Conservation (phyloP, 768 basidiomycete species). For the Boletellus ananiceps region DNA sequence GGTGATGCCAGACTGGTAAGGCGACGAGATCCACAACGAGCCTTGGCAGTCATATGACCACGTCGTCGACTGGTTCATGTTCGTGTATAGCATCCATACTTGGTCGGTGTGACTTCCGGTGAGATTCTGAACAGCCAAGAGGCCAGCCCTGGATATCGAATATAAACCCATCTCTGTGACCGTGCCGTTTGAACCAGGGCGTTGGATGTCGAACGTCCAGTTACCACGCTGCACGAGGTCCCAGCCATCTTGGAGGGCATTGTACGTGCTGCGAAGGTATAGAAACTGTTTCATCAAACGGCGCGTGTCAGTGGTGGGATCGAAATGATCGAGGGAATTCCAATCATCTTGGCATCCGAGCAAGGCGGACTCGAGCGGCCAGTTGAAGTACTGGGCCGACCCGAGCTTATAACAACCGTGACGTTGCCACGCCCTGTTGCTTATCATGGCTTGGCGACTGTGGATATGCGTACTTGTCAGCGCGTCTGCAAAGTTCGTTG, state of each 20-base stretch:
- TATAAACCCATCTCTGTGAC: constrained; percentile 84
- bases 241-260: constrained; percentile 80
- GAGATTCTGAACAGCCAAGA: constrained; percentile 56
- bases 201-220: constrained; percentile 74
- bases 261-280: constrained; percentile 63
- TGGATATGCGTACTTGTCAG: constrained; percentile 1
- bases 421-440: constrained; percentile 81
- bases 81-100: constrained; percentile 83
- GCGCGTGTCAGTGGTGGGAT: constrained; percentile 76
- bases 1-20: constrained; percentile 54
- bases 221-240: constrained; percentile 80
- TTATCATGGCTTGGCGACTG: constrained; percentile 90
- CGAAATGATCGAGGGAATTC: constrained; percentile 94
- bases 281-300: constrained; percentile 72
- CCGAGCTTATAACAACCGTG: constrained; percentile 92
- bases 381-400: constrained; percentile 91
- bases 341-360: constrained; percentile 86
- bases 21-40: constrained; percentile 71
- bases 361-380: constrained; percentile 74
- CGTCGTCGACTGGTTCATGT: constrained; percentile 70
- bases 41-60: constrained; percentile 60
- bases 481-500: background rate
- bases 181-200: constrained; percentile 82
- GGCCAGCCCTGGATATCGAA: constrained; percentile 68
- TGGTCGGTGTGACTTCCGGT: constrained; percentile 57